Percentiles rank a stretch among this genome's conserved stretches.
Evolutionary conservation across 805 yeast species (phyloP).

Genomic region (Saccharomycopsis babjevae): DNA sequence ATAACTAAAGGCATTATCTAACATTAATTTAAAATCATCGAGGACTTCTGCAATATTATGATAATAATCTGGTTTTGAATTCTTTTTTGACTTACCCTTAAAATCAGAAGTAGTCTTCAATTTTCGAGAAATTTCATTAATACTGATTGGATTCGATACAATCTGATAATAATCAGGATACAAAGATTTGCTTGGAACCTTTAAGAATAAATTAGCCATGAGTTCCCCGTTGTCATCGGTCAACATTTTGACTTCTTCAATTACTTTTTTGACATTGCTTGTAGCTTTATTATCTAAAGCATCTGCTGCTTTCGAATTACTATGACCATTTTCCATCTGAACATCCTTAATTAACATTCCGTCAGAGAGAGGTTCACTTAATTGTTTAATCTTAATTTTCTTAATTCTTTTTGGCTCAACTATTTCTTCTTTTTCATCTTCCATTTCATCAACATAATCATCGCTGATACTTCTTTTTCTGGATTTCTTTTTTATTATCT

Average conservation of each 20-base stretch:
- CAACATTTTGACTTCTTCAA: conserved; percentile 17
- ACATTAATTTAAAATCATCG: conserved; percentile 45
- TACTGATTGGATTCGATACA: conserved; percentile 50
- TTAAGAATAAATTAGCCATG: conserved; percentile 48
- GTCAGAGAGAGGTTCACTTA: conserved; percentile 18
- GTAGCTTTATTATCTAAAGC: not conserved
- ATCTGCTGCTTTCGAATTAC: not conserved
- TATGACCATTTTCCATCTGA: not conserved
- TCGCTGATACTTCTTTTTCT: conserved; percentile 20
- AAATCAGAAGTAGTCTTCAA: conserved; percentile 23
- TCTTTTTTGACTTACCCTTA: conserved; percentile 13
- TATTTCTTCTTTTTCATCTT: conserved; percentile 3
- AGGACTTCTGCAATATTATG: conserved; percentile 36
- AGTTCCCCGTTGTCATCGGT: conserved; percentile 36
- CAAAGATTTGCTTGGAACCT: conserved; percentile 57
- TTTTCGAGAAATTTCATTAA: conserved; percentile 48
- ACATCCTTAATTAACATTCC: conserved; percentile 21
- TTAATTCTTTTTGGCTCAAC: not conserved
- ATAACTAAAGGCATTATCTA: conserved; percentile 55
- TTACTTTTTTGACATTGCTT: conserved; percentile 14
- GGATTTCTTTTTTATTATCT: conserved; percentile 20
- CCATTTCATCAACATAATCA: conserved; percentile 18
- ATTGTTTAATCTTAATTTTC: not conserved
- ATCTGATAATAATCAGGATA: conserved; percentile 81
- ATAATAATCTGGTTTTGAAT: conserved; percentile 31